Percentiles rank a stretch among this genome's conserved stretches.
phyloP scores from a whole-genome alignment of 2,329 filamentous ascomycete genomes.

The Calonectria crousiana region DNA sequence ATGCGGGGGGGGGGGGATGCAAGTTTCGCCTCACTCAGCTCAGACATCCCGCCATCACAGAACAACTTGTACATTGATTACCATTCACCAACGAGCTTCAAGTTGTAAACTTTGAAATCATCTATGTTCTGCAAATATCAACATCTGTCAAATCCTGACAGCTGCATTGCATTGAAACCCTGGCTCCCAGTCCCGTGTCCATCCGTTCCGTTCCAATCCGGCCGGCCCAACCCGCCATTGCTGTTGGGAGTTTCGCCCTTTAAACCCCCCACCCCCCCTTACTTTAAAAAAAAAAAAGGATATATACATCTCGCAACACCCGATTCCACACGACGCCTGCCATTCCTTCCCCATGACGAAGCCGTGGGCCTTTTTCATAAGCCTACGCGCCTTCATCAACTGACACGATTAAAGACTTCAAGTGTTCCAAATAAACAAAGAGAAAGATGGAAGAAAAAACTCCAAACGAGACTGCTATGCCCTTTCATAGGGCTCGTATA shows the following conservation, averaged over 20 bases:
- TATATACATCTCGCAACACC: conserved; percentile 48
- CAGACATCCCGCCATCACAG: no score
- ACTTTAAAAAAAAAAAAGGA: conserved; percentile 44
- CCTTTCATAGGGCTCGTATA: conserved; percentile 24
- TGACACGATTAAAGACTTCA: conserved; percentile 38
- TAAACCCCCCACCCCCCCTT: conserved; percentile 14
- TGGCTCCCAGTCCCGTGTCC: conserved; percentile 6
- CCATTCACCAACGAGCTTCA: background rate
- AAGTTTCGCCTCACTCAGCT: background rate
- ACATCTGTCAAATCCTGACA: conserved; percentile 18
- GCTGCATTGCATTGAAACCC: conserved; percentile 15
- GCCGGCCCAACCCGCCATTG: conserved; percentile 19
- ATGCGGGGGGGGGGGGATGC: background rate
- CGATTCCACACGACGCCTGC: conserved; percentile 18
- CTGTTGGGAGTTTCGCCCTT: conserved; percentile 17
- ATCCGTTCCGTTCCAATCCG: conserved; percentile 25
- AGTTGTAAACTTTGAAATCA: background rate
- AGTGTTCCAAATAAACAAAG: conserved; percentile 31
- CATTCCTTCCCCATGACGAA: background rate
- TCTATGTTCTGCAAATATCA: conserved; percentile 18
- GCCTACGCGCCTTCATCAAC: conserved; percentile 25
- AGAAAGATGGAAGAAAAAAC: conserved; percentile 26
- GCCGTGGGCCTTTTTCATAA: conserved; percentile 22
- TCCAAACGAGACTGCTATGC: conserved; percentile 27
- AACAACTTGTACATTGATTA: background rate